These are phyloP conservation scores for Metarhizium album DNA, from an alignment of 2,329 filamentous ascomycete genomes.

Conservation along the genomic window DNA sequence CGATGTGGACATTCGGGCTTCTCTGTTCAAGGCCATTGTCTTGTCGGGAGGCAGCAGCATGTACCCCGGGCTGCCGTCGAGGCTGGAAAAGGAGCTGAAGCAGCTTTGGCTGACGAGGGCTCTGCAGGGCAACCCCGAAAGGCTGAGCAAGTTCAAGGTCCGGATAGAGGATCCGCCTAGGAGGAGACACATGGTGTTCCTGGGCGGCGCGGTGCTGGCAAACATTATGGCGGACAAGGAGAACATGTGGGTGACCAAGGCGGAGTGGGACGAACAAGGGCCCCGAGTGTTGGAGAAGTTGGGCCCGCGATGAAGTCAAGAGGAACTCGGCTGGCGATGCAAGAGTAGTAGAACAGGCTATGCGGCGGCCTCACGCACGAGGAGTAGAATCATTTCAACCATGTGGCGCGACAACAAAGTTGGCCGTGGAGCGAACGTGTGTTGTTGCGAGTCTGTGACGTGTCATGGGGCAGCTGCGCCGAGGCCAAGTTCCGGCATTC, in stretches of 20 bases:
- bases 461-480: too few species aligned
- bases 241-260: conserved; percentile 96
- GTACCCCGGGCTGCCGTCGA: conserved; percentile 91
- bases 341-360: not conserved
- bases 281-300: conserved; percentile 79
- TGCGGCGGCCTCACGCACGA: not conserved
- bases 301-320: conserved; percentile 59
- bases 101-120: conserved; percentile 95
- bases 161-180: conserved; percentile 95
- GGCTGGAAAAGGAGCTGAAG: conserved; percentile 97
- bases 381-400: not conserved
- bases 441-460: not conserved
- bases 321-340: not conserved
- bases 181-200: conserved; percentile 98
- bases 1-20: conserved; percentile 88
- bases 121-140: conserved; percentile 81
- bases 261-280: conserved; percentile 94
- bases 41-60: conserved; percentile 95
- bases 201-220: conserved; percentile 89
- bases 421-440: not conserved
- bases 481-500: too few species aligned
- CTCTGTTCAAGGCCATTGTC: conserved; percentile 94
- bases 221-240: conserved; percentile 99
- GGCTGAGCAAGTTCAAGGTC: conserved; percentile 98
- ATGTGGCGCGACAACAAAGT: conserved; percentile 1